phyloP scores from a whole-genome alignment of 352 stramenopile genomes.

The Globisporangium uncinulatum region DNA sequence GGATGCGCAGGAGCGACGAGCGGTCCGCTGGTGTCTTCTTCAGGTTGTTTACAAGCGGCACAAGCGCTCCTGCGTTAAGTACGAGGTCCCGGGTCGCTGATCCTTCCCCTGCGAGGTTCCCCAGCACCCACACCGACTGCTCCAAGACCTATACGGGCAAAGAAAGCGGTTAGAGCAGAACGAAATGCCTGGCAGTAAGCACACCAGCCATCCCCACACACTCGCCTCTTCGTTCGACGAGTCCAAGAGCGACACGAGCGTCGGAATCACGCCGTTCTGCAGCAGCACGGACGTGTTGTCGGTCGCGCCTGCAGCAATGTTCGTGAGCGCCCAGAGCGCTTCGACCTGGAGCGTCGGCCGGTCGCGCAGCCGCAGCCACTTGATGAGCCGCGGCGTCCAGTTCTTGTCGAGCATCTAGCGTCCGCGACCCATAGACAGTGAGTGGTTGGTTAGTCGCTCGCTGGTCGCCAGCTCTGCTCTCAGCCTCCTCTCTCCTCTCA shows the following conservation, averaged over 20 bases:
- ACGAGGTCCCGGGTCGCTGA: conserved; percentile 85
- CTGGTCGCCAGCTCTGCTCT: background rate
- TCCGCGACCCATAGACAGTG: background rate
- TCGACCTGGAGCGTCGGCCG: conserved; percentile 88
- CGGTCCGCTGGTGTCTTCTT: conserved; percentile 83
- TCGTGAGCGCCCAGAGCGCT: conserved; percentile 93
- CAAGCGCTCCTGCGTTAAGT: conserved; percentile 76
- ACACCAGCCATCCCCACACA: background rate
- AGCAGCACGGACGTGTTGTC: conserved; percentile 91
- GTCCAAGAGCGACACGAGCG: conserved; percentile 87
- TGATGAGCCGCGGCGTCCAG: conserved; percentile 82
- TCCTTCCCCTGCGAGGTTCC: conserved; percentile 89
- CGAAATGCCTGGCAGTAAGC: background rate
- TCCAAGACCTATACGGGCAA: conserved; percentile 68
- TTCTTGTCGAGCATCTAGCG: conserved; percentile 85
- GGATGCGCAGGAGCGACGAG: conserved; percentile 85
- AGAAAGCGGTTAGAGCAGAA: background rate
- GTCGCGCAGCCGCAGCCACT: conserved; percentile 76
- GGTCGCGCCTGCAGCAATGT: conserved; percentile 90
- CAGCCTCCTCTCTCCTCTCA: conserved; percentile 15
- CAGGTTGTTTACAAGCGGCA: conserved; percentile 84
- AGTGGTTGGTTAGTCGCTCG: background rate
- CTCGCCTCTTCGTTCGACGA: conserved; percentile 88
- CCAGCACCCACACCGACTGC: conserved; percentile 91
- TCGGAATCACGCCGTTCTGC: conserved; percentile 90